phyloP scores from a whole-genome alignment of 1,139 yeast genomes.

The Suhomyces taliae region DNA sequence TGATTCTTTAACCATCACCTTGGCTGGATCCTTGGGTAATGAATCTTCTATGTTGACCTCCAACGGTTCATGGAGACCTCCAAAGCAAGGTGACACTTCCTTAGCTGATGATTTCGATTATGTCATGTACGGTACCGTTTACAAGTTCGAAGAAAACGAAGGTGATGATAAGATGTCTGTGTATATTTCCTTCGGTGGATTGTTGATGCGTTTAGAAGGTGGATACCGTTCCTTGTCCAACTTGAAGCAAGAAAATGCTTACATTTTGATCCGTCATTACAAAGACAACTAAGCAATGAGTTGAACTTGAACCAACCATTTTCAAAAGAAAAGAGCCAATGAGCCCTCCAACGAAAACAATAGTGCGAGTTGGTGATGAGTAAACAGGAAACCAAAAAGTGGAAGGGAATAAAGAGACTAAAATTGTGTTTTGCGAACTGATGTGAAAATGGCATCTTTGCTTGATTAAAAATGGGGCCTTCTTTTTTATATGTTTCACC shows the following conservation, averaged over 20 bases:
- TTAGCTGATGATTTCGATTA: slow-evolving; percentile 97
- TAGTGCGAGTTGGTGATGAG: too few species aligned
- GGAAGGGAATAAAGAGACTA: too few species aligned
- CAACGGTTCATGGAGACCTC: slow-evolving; percentile 89
- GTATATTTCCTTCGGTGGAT: slow-evolving; percentile 94
- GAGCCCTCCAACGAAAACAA: too few species aligned
- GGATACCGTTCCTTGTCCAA: slow-evolving; percentile 85
- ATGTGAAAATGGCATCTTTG: too few species aligned
- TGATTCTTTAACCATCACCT: slow-evolving; percentile 83
- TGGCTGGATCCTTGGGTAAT: slow-evolving; percentile 76
- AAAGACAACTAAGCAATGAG: slow-evolving; percentile 35
- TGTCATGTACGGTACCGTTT: slow-evolving; percentile 97
- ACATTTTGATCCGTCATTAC: slow-evolving; percentile 79
- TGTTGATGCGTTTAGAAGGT: slow-evolving; percentile 92
- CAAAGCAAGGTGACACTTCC: slow-evolving; percentile 77
- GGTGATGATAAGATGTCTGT: slow-evolving; percentile 78
- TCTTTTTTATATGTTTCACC: too few species aligned
- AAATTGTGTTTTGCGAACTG: too few species aligned
- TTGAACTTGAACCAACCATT: background rate
- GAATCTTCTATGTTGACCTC: slow-evolving; percentile 55
- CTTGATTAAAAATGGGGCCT: too few species aligned
- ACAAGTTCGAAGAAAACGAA: slow-evolving; percentile 88
- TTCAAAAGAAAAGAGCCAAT: too few species aligned
- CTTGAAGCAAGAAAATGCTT: slow-evolving; percentile 92
- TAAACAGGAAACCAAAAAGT: too few species aligned